Conservation (phyloP, 805 yeast genomes). For the Yarrowia porcina region DNA sequence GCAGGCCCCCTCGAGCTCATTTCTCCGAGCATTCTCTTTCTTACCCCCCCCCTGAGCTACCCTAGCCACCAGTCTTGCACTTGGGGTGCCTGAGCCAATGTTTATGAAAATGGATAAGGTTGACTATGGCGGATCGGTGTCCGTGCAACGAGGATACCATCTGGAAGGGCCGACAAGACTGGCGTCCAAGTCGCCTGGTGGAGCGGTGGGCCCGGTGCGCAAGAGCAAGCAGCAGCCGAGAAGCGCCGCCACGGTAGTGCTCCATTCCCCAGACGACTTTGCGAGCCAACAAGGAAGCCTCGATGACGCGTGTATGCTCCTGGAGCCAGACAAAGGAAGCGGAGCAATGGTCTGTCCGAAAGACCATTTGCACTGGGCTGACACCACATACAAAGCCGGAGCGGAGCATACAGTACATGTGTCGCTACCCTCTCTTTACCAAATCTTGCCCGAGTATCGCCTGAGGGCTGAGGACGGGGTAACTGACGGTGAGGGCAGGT, state of each 20-base stretch:
- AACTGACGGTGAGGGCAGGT: slow-evolving; percentile 24
- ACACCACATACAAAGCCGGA: slow-evolving; percentile 20
- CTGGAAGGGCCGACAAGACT: not conserved
- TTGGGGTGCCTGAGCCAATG: slow-evolving; percentile 2
- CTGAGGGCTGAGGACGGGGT: slow-evolving; percentile 25
- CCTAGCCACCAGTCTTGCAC: slow-evolving; percentile 10
- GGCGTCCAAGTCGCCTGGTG: not conserved
- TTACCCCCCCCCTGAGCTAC: slow-evolving; percentile 3
- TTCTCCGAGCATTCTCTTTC: too few relatives aligned
- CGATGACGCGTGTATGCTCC: not conserved
- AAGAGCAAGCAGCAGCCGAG: not conserved
- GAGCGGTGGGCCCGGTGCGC: too few relatives aligned
- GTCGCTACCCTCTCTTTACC: slow-evolving; percentile 23
- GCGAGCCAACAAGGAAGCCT: slow-evolving; percentile 5
- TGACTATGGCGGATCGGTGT: slow-evolving; percentile 1
- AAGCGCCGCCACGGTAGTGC: not conserved
- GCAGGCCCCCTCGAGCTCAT: not conserved
- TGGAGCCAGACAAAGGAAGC: slow-evolving; percentile 11
- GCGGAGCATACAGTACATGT: slow-evolving; percentile 22
- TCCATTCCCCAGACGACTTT: not conserved
- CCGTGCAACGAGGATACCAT: slow-evolving; percentile 19
- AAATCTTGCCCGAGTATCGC: slow-evolving; percentile 25
- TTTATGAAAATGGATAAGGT: slow-evolving; percentile 18
- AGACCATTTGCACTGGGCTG: slow-evolving; percentile 17
- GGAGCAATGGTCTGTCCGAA: slow-evolving; percentile 18